Conservation (phyloP, 768 basidiomycete species). For the Tricholoma hemisulphureum region DNA sequence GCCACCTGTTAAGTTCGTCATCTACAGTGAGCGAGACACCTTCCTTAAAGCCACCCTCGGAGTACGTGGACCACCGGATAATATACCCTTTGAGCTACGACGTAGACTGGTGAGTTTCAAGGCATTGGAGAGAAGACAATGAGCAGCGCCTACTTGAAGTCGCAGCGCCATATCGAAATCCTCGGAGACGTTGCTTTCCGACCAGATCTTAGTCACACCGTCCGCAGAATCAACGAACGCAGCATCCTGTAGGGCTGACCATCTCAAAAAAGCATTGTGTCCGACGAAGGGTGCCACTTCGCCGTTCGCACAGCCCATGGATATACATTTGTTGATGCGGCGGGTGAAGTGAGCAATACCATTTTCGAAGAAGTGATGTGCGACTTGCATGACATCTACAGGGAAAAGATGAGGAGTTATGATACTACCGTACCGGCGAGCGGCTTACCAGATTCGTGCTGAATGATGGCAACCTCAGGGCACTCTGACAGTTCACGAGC, state of each 20-base stretch:
- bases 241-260: conserved; percentile 87
- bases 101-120: background rate
- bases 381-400: conserved; percentile 86
- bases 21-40: conserved; percentile 88
- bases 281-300: conserved; percentile 84
- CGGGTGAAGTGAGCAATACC: conserved; percentile 87
- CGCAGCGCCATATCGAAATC: conserved; percentile 82
- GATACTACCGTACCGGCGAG: background rate
- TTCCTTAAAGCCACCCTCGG: conserved; percentile 83
- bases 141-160: conserved; percentile 39
- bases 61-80: conserved; percentile 86
- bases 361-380: conserved; percentile 87
- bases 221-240: conserved; percentile 69
- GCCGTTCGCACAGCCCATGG: conserved; percentile 77
- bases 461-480: conserved; percentile 84
- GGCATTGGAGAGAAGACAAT: background rate
- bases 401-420: background rate
- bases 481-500: conserved; percentile 81
- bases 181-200: conserved; percentile 78
- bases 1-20: conserved; percentile 91
- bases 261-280: conserved; percentile 86
- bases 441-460: conserved; percentile 77
- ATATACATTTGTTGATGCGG: conserved; percentile 81
- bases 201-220: conserved; percentile 74
- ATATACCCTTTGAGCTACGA: conserved; percentile 59